These are phyloP conservation scores for Colletotrichum trifolii DNA, from an alignment of 2,329 filamentous ascomycete genomes.

Conservation along the genomic window DNA sequence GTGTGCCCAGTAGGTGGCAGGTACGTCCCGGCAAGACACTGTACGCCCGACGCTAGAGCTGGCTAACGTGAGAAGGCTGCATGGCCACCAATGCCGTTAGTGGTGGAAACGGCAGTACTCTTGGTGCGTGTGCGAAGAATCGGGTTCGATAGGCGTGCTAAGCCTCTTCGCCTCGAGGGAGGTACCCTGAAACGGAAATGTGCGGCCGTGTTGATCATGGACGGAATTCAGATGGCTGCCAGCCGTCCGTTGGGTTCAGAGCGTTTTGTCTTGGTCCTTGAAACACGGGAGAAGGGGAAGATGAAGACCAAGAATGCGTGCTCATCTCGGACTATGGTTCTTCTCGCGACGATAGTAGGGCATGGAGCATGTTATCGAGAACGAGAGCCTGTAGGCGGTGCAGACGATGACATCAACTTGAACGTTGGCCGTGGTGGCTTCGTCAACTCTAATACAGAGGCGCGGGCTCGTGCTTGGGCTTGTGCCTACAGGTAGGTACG, in stretches of 20 bases:
- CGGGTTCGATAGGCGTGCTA: slow-evolving; percentile 8
- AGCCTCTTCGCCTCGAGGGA: slow-evolving; percentile 25
- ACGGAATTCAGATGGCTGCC: slow-evolving; percentile 16
- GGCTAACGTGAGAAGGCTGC: slow-evolving; percentile 2
- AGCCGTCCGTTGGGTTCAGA: slow-evolving; percentile 22
- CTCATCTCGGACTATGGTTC: too few species aligned
- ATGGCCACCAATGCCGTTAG: slow-evolving; percentile 13
- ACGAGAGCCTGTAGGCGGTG: slow-evolving; percentile 4
- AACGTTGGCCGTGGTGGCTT: slow-evolving; percentile 9
- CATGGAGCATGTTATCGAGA: neutral
- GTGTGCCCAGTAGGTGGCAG: neutral
- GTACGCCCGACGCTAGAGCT: slow-evolving; percentile 27
- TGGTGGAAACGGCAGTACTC: slow-evolving; percentile 10
- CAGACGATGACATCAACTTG: slow-evolving; percentile 12
- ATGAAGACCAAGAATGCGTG: neutral
- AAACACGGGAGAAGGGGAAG: slow-evolving; percentile 24
- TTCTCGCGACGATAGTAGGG: too few species aligned
- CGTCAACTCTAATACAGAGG: slow-evolving; percentile 17
- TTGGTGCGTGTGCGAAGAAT: neutral
- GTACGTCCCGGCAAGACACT: slow-evolving; percentile 21
- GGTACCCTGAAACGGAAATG: slow-evolving; percentile 25
- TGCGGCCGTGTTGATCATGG: slow-evolving; percentile 18
- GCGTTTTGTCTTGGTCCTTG: slow-evolving; percentile 36
- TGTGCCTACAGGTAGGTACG: neutral
- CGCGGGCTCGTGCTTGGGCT: neutral